Conservation (phyloP, 2,329 filamentous ascomycete species). For the Fusarium equiseti region DNA sequence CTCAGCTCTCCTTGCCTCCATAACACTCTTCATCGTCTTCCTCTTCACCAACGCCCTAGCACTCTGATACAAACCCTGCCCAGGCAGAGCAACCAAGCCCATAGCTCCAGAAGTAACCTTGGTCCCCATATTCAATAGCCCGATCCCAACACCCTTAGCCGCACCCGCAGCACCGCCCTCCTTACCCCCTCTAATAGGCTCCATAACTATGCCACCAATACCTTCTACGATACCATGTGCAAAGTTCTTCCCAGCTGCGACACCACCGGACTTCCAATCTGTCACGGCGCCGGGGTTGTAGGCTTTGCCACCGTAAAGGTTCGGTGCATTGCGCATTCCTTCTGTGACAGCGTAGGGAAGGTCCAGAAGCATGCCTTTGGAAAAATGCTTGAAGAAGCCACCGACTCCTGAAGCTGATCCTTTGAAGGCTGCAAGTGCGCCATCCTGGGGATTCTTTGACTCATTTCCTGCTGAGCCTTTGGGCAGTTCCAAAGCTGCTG, state of each 20-base stretch:
- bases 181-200: constrained; percentile 10
- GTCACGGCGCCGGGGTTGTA: constrained; percentile 22
- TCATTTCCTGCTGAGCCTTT: not conserved
- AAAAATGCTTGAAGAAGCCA: constrained; percentile 37
- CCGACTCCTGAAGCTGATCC: constrained; percentile 15
- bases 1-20: not conserved
- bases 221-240: constrained; percentile 28
- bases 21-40: not conserved
- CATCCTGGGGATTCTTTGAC: not conserved
- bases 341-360: constrained; percentile 38
- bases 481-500: not conserved
- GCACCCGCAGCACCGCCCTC: constrained; percentile 21
- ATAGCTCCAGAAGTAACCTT: constrained; percentile 9
- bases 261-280: constrained; percentile 24
- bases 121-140: not conserved
- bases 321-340: constrained; percentile 34
- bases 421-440: constrained; percentile 26
- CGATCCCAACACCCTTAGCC: constrained; percentile 23
- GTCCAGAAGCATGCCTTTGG: constrained; percentile 15
- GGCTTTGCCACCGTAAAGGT: constrained; percentile 17
- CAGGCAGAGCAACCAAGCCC: not conserved
- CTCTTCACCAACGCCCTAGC: constrained; percentile 10
- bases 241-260: constrained; percentile 16
- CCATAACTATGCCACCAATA: constrained; percentile 5
- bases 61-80: not conserved